Base-by-base conservation (phyloP, 2,329 filamentous ascomycete species). In the Gaeumannomyces tritici region DNA sequence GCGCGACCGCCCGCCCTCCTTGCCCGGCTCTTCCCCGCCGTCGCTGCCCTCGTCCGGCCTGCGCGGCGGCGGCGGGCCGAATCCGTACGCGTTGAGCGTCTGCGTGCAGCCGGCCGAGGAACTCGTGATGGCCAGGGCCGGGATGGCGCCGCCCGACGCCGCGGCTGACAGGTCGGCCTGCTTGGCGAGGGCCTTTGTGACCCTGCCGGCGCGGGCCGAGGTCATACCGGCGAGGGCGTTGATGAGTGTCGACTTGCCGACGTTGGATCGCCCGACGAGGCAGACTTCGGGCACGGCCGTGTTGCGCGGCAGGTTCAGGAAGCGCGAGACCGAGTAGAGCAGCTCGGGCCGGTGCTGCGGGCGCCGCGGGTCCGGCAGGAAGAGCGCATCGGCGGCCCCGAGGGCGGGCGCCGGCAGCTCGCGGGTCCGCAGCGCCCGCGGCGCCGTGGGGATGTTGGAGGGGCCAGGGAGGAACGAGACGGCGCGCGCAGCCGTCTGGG, bases 241-340 rank as follows among this genome's bases (percentile, higher is more conserved):
- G 75, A 96, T 87, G 67, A 96, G 89, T 21, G 90, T 91, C 1
- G 90, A 95, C 73, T 96, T 96, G 70, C 91, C 91, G 55, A 92
- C 91, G 71, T 96, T 96, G 66, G 91, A 92, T 69, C 93, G 91
- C 56, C 91, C 91, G 51, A 96, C 85, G 57, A 96, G 82, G 70
- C 90, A 89, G 60, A 96, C 83, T 66, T 86, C 83, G 57, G 83
- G 83, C 4, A 79, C 73, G 65, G 76, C 75, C 28, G 77, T 77
- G 70, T 85, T 85, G 67, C 76, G 70, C 33, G 75, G 76, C 64
- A 85, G 76, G 68, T 81, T 70, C 61, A 78, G 75, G 65, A 83
- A 78, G 57, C 70, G 68, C 51, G 76, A 76, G 24, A 79, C 80
- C 21, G 79, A 79, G 74, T 83, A 83, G 66, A 85, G 75, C 65